Conservation (phyloP, 768 basidiomycete species). For the Amanita muscaria region DNA sequence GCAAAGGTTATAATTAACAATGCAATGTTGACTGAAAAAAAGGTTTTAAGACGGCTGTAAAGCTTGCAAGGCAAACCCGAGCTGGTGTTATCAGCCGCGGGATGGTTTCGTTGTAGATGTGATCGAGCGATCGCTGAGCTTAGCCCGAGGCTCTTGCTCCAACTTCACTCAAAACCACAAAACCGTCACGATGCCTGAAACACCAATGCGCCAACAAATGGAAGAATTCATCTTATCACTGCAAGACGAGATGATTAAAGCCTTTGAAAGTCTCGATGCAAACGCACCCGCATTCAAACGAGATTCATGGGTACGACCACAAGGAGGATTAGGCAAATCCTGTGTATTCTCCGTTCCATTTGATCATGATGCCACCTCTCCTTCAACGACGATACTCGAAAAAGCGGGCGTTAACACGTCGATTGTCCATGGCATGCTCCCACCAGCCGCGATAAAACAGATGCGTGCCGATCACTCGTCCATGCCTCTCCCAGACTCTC, state of each 20-base stretch:
- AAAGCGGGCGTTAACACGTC: conserved; percentile 96
- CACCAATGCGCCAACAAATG: conserved; percentile 68
- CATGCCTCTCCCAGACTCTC: conserved; percentile 55
- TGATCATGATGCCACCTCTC: conserved; percentile 20
- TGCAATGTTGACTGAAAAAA: too few relatives aligned
- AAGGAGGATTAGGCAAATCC: conserved; percentile 72
- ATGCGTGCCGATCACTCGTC: conserved; percentile 90
- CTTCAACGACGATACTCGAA: conserved; percentile 53
- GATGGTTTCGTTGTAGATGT: too few relatives aligned
- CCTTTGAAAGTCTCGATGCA: conserved; percentile 75
- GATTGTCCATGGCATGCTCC: conserved; percentile 80
- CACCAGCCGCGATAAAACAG: conserved; percentile 83
- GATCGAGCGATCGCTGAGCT: too few relatives aligned
- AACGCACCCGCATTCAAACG: conserved; percentile 64
- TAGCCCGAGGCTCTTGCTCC: too few relatives aligned
- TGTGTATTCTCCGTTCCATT: conserved; percentile 64
- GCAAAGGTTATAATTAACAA: too few relatives aligned
- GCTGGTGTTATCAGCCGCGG: too few relatives aligned
- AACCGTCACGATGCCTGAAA: neutral
- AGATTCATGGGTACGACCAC: conserved; percentile 66
- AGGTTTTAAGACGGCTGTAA: too few relatives aligned
- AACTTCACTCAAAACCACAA: too few relatives aligned
- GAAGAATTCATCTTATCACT: conserved; percentile 67
- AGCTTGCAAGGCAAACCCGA: too few relatives aligned
- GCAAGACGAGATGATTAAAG: conserved; percentile 70